A percentile compares a stretch with the other conserved stretches of the same genome.
These are phyloP conservation scores for Cicer arietinum DNA, from an alignment of 306 rosid genomes.

Conservation along the genomic window DNA sequence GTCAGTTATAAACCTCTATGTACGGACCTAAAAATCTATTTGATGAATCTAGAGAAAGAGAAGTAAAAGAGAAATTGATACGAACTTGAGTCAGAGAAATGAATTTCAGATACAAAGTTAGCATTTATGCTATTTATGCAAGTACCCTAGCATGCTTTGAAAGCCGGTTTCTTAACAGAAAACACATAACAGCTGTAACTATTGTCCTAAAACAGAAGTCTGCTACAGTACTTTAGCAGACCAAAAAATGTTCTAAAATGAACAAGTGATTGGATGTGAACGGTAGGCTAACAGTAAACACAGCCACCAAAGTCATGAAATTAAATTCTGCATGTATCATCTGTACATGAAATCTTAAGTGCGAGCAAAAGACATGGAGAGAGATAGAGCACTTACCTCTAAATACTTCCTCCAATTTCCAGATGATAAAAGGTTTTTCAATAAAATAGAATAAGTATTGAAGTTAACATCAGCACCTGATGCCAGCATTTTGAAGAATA, in stretches of 20 bases:
- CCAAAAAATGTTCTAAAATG: neutral
- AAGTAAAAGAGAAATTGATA: neutral
- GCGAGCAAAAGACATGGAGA: neutral
- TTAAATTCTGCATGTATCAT: conserved; percentile 21
- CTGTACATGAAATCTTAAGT: conserved; percentile 10
- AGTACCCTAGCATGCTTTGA: neutral
- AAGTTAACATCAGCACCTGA: conserved; percentile 68
- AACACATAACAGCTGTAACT: neutral
- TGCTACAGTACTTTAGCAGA: neutral
- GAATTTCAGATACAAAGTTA: neutral
- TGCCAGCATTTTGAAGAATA: conserved; percentile 80
- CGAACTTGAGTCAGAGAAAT: neutral
- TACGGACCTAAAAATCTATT: too few species aligned
- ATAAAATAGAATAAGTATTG: conserved; percentile 75
- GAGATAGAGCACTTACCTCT: conserved; percentile 62
- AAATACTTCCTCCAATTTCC: conserved; percentile 97
- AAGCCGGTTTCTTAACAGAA: neutral
- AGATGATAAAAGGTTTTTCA: conserved; percentile 81
- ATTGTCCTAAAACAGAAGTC: neutral
- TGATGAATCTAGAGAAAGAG: neutral
- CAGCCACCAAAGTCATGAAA: conserved; percentile 16
- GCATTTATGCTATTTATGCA: neutral
- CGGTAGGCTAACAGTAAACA: neutral
- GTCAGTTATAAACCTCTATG: too few species aligned
- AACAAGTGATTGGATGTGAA: neutral